Conservation (phyloP, 108 stramenopile genomes). For the Skeletonema grethae region DNA sequence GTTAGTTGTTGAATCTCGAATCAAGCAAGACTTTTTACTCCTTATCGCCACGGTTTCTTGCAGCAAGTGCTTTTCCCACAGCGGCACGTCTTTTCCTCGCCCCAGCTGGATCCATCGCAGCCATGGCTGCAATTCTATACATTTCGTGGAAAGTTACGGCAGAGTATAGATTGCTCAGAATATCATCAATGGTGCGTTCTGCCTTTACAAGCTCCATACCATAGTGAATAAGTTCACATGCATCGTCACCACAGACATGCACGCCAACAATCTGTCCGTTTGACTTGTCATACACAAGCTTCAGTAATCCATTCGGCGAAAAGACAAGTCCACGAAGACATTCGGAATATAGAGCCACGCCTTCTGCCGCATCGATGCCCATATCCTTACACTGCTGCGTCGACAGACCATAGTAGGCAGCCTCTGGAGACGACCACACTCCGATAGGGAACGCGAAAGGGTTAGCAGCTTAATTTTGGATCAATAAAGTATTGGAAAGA, state of each 20-base stretch:
- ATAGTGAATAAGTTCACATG: conserved; percentile 86
- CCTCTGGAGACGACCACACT: conserved; percentile 84
- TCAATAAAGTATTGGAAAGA: too few species aligned
- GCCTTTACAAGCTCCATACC: conserved; percentile 85
- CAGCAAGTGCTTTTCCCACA: conserved; percentile 69
- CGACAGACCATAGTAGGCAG: conserved; percentile 74
- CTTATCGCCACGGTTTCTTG: conserved; percentile 42
- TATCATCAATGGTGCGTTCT: conserved; percentile 62
- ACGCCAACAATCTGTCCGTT: conserved; percentile 77
- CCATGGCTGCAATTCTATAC: conserved; percentile 76
- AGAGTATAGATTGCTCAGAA: conserved; percentile 60
- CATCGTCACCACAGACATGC: conserved; percentile 85
- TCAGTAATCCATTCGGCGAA: conserved; percentile 79
- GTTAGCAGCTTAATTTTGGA: conserved; percentile 50
- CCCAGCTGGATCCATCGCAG: conserved; percentile 44
- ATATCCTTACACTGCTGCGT: conserved; percentile 65
- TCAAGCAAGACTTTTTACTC: not conserved
- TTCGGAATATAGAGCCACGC: conserved; percentile 80
- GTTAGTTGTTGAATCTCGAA: not conserved
- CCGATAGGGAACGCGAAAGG: conserved; percentile 87
- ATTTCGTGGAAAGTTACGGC: conserved; percentile 88
- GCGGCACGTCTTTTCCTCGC: conserved; percentile 61
- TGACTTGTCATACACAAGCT: conserved; percentile 76
- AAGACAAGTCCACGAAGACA: conserved; percentile 84
- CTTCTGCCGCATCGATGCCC: conserved; percentile 75